Evolutionary conservation across 371 early-diverging fungal species (phyloP).

Genomic region (Lichtheimia ornata): DNA sequence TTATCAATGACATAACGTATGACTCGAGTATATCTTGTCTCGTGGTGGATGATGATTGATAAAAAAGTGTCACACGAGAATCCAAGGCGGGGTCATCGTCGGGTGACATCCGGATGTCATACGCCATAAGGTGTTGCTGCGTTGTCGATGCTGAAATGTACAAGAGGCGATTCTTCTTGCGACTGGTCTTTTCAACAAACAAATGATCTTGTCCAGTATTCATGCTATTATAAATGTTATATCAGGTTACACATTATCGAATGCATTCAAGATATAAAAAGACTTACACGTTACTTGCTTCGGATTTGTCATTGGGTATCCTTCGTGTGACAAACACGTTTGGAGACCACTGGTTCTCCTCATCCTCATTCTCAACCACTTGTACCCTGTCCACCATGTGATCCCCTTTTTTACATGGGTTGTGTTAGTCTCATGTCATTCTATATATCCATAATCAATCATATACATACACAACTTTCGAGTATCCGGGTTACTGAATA

Average conservation of each 20-base stretch:
- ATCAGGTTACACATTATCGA: neutral
- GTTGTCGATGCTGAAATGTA: slow-evolving; percentile 8
- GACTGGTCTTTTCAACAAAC: slow-evolving; percentile 9
- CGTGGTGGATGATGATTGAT: slow-evolving; percentile 4
- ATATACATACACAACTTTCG: slow-evolving; percentile 14
- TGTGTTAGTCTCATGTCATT: neutral
- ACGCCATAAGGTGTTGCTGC: neutral
- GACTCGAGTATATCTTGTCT: slow-evolving; percentile 5
- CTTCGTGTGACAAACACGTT: slow-evolving; percentile 4
- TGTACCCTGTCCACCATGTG: slow-evolving; percentile 11
- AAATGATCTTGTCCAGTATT: slow-evolving; percentile 1
- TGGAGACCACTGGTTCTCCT: slow-evolving; percentile 8
- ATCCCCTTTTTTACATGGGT: slow-evolving; percentile 14
- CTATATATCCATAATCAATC: neutral
- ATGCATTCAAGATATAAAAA: neutral
- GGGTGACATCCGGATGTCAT: slow-evolving; percentile 11
- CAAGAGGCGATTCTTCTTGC: slow-evolving; percentile 2
- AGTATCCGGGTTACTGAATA: slow-evolving; percentile 11
- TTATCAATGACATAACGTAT: slow-evolving; percentile 15
- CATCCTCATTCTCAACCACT: neutral
- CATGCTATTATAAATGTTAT: neutral
- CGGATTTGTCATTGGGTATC: slow-evolving; percentile 3
- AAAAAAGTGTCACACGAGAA: slow-evolving; percentile 22
- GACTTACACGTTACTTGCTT: slow-evolving; percentile 1
- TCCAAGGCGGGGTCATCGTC: slow-evolving; percentile 19